Evolutionary conservation across 2,329 filamentous ascomycete species (phyloP).

Genomic region (Verticillium nubilum): DNA sequence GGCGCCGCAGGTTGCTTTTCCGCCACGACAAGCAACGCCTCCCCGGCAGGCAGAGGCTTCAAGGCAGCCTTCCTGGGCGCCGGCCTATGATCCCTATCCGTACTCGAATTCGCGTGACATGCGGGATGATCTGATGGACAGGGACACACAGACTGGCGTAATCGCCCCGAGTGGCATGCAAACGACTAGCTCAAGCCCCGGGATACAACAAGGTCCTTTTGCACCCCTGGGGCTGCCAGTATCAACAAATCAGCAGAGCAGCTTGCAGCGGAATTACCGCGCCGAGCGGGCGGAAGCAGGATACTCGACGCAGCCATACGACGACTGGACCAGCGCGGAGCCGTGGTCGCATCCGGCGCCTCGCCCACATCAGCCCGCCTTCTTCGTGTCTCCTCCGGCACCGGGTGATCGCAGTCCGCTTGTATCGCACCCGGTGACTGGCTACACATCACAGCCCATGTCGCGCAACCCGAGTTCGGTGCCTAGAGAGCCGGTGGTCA

Average conservation of each 20-base stretch:
- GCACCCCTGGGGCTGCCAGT: constrained; percentile 15
- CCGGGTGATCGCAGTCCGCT: constrained; percentile 14
- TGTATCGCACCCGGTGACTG: constrained; percentile 16
- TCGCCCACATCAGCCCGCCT: constrained; percentile 1
- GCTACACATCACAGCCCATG: constrained; percentile 46
- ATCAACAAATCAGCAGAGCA: constrained; percentile 4
- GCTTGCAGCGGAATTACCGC: not conserved
- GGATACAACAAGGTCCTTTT: constrained; percentile 18
- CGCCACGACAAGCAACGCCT: not conserved
- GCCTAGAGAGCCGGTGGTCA: constrained; percentile 8
- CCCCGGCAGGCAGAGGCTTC: not conserved
- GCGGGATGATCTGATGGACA: not conserved
- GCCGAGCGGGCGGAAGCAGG: constrained; percentile 11
- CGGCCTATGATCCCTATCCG: not conserved
- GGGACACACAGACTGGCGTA: not conserved
- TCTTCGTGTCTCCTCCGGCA: constrained; percentile 16
- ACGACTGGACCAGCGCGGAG: not conserved
- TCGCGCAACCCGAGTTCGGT: constrained; percentile 34
- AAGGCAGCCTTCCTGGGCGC: not conserved
- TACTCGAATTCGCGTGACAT: not conserved
- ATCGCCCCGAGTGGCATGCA: constrained; percentile 16
- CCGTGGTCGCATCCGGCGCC: not conserved
- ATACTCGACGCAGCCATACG: constrained; percentile 5
- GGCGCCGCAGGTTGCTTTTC: not conserved
- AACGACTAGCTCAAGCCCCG: constrained; percentile 25